Base-by-base conservation (phyloP, 2,329 filamentous ascomycete genomes). In the Fusarium algeriense region DNA sequence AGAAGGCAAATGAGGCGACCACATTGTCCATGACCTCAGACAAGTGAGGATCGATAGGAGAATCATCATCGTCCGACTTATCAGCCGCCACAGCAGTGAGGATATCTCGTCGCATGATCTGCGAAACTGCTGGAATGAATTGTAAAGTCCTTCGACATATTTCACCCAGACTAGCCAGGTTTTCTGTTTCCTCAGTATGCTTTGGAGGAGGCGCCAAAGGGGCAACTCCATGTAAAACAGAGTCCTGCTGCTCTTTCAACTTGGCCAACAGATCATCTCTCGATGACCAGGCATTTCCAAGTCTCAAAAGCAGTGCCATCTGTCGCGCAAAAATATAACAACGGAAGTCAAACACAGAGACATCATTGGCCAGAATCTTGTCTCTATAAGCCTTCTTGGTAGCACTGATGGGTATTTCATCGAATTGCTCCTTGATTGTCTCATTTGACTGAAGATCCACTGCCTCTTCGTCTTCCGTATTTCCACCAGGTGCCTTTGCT, bases 261-360 rank as follows among this genome's bases (percentile, higher is more conserved):
- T 89, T 90, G 13, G 86, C 85, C 2, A 91, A 78, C 1, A 91
- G 82, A 75, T 92, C 89, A 71, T 91, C 89, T 40, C 87, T 81
- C 0, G 89, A 88, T 4, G 88, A 90, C 80, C 83, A 88, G 0
- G 89, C 89, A 77, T 95, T 96, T n/a, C 93, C 94, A 2, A 97
- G 87, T 7, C 95, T 89, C 15, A 97, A 85, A 3, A 98, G 85
- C 2, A 99, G 83, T 5, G 92, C 89, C 69, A 97, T 89, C 76
- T 99, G 95, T 28, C 96, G 89, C 6, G 94, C 91, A 80, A 98
- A 99, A 15, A 99, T 90, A 79, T 99, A 99, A 74, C 92, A 93
- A 53, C 93, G 88, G 79, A 99, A 98, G 80, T 99, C 96, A 78
- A 98, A 98, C 5, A 97, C 86, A 0, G 96, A 99, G 38, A 99